Evolutionary conservation across 2,329 filamentous ascomycete genomes (phyloP).

Genomic region (Apiospora sp.): DNA sequence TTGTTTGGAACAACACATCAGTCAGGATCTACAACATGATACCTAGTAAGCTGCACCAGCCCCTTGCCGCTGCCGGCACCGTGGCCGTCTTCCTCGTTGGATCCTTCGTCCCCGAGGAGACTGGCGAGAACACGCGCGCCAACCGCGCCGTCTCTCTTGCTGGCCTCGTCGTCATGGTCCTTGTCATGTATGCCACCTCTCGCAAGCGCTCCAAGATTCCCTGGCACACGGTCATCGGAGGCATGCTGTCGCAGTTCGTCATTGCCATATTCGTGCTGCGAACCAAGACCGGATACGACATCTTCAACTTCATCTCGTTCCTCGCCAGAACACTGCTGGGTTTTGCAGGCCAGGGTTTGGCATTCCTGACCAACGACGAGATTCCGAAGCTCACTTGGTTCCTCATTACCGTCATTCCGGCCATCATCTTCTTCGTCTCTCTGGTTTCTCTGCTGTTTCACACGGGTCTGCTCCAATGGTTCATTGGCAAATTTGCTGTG

Average conservation of each 20-base stretch:
- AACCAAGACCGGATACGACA: conserved; percentile 82
- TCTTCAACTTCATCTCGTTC: conserved; percentile 86
- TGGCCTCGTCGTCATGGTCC: conserved; percentile 76
- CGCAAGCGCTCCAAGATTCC: conserved; percentile 68
- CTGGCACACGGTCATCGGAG: conserved; percentile 85
- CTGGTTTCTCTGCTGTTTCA: conserved; percentile 89
- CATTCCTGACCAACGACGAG: conserved; percentile 69
- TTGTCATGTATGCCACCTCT: conserved; percentile 74
- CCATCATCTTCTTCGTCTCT: conserved; percentile 96
- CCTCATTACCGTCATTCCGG: conserved; percentile 80
- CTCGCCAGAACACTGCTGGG: conserved; percentile 78
- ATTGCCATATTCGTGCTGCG: conserved; percentile 88
- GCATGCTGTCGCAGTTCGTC: conserved; percentile 88
- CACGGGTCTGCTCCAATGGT: conserved; percentile 85
- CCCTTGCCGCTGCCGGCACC: conserved; percentile 69
- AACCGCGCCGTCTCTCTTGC: conserved; percentile 85
- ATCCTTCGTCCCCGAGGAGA: conserved; percentile 76
- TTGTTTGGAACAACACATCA: conserved; percentile 72
- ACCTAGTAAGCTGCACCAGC: conserved; percentile 71
- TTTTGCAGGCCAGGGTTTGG: conserved; percentile 76
- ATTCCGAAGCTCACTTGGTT: conserved; percentile 66
- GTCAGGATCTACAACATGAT: conserved; percentile 66
- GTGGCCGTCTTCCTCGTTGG: conserved; percentile 79
- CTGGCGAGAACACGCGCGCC: conserved; percentile 76
- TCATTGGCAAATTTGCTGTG: conserved; percentile 83